Evolutionary conservation across 306 rosid species (phyloP), one percentile per base, ranked within the genome.

Genomic region (Gastrolobium villosum): DNA sequence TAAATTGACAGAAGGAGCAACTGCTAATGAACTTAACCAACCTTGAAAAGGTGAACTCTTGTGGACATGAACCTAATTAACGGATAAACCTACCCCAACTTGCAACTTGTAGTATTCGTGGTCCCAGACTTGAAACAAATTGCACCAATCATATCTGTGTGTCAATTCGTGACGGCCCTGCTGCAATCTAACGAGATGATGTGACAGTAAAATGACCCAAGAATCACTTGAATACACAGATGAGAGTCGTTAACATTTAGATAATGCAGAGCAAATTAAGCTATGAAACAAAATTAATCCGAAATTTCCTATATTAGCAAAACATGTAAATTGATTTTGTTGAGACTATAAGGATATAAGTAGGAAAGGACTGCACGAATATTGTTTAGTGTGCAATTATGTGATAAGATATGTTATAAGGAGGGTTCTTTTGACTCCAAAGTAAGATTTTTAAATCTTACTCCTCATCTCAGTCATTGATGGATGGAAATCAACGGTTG

Each of bases 161-260:
- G 57, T 48, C 65, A 67, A 75, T 57, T 66, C 11, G 2, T 45
- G 60, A 49, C 65, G 77, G 59, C 72, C 76, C 72, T 66, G 31
- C 45, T 15, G 73, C 62, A 69, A 13, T 61, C 78, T 61, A 82
- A 36, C 41, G 10, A 26, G 70, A 45, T 37, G 67, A 53, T 44
- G 63, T 35, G 64, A 72, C 69, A 34, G 9, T 63, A 54, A 30
- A 43, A 40, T 30, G 67, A 31, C 52, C 40, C 7, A 5, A 1
- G 15, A 37, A 49, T 75, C 66, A 67, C 79, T 28, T 26, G 7
- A 65, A 68, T 63, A 49, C 77, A 60, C 45, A 67, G n/a, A 67
- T 57, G 64, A 81, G 76, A 37, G 64, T 55, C 52, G 60, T 74
- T 76, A 81, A 50, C 46, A 54, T 1, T 40, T 28, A 26, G 35